Conservation (phyloP, 768 basidiomycete species). For the Boletus rubescentipes region DNA sequence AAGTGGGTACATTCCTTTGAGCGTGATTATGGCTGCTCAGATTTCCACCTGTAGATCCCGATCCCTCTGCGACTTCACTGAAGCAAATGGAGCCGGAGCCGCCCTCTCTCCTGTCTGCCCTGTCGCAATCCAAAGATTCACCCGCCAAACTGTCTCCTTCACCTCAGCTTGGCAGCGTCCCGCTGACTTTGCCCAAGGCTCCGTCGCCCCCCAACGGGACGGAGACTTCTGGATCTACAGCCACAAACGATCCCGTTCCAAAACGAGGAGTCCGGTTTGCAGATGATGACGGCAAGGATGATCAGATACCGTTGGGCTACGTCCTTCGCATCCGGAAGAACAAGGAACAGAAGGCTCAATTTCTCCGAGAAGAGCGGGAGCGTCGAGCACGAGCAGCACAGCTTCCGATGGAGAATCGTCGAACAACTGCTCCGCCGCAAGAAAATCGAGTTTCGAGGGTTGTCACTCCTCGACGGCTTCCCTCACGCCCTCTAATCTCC, state of each 20-base stretch:
- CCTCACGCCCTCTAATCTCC: slow-evolving; percentile 16
- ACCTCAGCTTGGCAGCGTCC: not conserved
- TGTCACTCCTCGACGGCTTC: slow-evolving; percentile 13
- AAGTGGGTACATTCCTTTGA: slow-evolving; percentile 16
- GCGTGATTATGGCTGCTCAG: slow-evolving; percentile 12
- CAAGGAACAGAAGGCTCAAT: slow-evolving; percentile 69
- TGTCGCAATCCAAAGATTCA: slow-evolving; percentile 4
- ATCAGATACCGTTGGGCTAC: slow-evolving; percentile 66
- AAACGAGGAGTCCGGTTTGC: slow-evolving; percentile 63
- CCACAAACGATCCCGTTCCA: slow-evolving; percentile 12
- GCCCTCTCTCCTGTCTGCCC: not conserved
- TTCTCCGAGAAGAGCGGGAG: slow-evolving; percentile 59
- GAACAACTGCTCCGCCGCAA: slow-evolving; percentile 9
- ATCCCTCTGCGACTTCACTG: slow-evolving; percentile 16
- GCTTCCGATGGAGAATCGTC: slow-evolving; percentile 33
- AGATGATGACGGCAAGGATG: slow-evolving; percentile 61
- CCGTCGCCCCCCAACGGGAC: not conserved
- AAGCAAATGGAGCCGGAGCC: slow-evolving; percentile 2
- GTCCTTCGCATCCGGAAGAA: slow-evolving; percentile 71
- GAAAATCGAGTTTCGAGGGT: slow-evolving; percentile 16
- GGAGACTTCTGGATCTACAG: slow-evolving; percentile 11
- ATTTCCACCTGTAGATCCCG: slow-evolving; percentile 19
- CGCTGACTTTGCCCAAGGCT: not conserved
- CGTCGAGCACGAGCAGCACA: slow-evolving; percentile 43
- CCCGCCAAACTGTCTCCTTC: not conserved